phyloP scores from a whole-genome alignment of 2,329 filamentous ascomycete genomes.

The Hawksworthiomyces lignivorus region DNA sequence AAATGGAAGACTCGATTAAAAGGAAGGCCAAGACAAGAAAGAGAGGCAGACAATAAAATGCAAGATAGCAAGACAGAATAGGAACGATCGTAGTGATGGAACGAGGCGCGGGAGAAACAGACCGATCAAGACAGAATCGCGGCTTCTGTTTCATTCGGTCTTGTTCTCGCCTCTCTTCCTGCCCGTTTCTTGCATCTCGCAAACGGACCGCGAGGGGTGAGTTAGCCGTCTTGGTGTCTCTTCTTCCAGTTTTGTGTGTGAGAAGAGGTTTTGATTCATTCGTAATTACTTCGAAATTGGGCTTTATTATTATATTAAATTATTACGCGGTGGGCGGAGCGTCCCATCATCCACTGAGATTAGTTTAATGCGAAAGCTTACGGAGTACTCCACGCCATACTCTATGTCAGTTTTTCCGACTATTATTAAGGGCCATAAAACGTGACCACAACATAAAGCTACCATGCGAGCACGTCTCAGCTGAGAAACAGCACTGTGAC shows the following conservation, averaged over 20 bases:
- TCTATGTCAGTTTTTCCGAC: no score
- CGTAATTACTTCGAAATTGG: neutral
- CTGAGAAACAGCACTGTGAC: no score
- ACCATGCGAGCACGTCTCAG: no score
- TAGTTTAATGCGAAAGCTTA: conserved; percentile 8
- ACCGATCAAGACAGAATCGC: conserved; percentile 7
- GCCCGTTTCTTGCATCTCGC: conserved; percentile 8
- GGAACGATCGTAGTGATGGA: neutral
- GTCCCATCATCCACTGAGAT: conserved; percentile 2
- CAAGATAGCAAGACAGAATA: neutral
- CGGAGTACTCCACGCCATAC: no score
- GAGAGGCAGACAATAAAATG: neutral
- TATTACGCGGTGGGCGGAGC: conserved; percentile 7
- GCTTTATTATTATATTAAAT: conserved; percentile 5
- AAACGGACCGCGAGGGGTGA: conserved; percentile 1
- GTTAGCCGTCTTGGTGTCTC: neutral
- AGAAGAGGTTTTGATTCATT: neutral
- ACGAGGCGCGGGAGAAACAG: conserved; percentile 5
- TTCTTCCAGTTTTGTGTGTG: neutral
- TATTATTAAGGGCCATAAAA: no score
- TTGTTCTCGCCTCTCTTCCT: conserved; percentile 6
- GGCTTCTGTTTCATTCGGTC: conserved; percentile 5
- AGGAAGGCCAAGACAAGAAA: neutral
- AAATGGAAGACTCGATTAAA: neutral
- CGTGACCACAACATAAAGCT: no score